Evolutionary conservation across 306 rosid genomes (phyloP), one percentile per base, ranked within the genome.

Genomic region (Dryas alaskensis): DNA sequence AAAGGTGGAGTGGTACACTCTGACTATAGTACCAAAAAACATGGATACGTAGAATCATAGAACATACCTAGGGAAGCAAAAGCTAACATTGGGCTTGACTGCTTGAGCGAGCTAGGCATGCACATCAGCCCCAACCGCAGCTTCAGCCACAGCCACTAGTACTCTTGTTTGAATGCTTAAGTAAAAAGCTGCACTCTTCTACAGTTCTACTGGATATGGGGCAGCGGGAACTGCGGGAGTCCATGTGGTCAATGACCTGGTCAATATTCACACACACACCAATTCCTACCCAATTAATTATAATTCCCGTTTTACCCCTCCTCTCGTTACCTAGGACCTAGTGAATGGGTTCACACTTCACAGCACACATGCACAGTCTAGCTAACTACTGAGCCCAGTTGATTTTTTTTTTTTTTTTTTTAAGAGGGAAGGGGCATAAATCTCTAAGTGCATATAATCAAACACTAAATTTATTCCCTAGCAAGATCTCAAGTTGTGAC

Each of bases 211-310:
- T 31, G 37, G 2, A 31, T 31, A 31, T 31, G 37, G 37, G 2
- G 54, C 80, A 73, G 73, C 82, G 65, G 7, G 10, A 78, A 69
- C 65, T n/a, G 25, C 67, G 79, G 79, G 74, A 57, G 82, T 64
- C 74, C 57, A 55, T 55, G 40, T 59, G 52, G 63, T 65, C 65
- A 59, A 65, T 5, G 9, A 27, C 37, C 37, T 27, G 13, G 7
- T 46, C 63, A 64, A n/a, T 55, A 1, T 31, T 31, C 37, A 31
- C 13, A 43, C 27, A 11, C n/a, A 53, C 22, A 60, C 45, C 14
- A 14, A 19, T 37, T 6, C 6, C 65, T 37, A 37, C 10, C 46
- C 11, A 60, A 31, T 37, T 37, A 14, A 2, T 22, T 8, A 0
- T 14, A 52, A 6, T 39, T 42, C 22, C 76, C 17, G 19, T 5